Percentiles rank a stretch among this genome's conserved stretches.
These are phyloP conservation scores for Leptomonas pyrrhocoris DNA, from an alignment of 208 protist genomes.

Conservation along the genomic window DNA sequence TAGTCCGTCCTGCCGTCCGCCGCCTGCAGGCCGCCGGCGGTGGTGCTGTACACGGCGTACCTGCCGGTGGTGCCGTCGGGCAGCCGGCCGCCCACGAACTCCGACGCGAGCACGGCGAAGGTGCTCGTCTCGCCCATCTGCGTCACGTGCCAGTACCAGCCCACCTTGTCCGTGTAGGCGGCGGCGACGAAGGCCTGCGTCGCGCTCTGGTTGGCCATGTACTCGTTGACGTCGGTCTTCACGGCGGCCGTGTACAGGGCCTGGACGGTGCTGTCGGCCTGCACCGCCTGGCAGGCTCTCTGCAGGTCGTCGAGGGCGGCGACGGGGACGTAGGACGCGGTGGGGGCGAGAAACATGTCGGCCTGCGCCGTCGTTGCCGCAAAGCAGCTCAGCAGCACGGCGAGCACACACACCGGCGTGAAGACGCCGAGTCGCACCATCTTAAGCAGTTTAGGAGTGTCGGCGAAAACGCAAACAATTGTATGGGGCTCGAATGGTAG, in stretches of 20 bases:
- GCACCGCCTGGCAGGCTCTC: not conserved
- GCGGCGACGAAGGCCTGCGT: slow-evolving; percentile 22
- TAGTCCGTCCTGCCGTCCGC: slow-evolving; percentile 14
- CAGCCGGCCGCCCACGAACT: slow-evolving; percentile 10
- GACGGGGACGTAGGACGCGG: not conserved
- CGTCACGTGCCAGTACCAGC: not conserved
- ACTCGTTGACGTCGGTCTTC: not conserved
- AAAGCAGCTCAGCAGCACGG: not conserved
- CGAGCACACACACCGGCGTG: not conserved
- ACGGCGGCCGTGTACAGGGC: not conserved
- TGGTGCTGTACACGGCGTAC: not conserved
- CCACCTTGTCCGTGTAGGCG: slow-evolving; percentile 5
- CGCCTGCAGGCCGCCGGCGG: not conserved
- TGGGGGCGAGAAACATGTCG: not conserved
- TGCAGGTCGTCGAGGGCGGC: not conserved
- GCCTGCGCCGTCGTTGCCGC: not conserved
- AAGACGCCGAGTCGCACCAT: not conserved
- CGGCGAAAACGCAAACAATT: too few species aligned
- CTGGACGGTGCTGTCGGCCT: not conserved
- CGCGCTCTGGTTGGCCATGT: not conserved
- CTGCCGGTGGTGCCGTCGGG: slow-evolving; percentile 5
- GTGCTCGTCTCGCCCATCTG: slow-evolving; percentile 8
- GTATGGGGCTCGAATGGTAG: too few species aligned
- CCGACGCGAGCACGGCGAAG: slow-evolving; percentile 10
- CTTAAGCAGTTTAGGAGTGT: too few species aligned